phyloP scores from a whole-genome alignment of 129 eudicot species.

The Artemisia argyi region DNA sequence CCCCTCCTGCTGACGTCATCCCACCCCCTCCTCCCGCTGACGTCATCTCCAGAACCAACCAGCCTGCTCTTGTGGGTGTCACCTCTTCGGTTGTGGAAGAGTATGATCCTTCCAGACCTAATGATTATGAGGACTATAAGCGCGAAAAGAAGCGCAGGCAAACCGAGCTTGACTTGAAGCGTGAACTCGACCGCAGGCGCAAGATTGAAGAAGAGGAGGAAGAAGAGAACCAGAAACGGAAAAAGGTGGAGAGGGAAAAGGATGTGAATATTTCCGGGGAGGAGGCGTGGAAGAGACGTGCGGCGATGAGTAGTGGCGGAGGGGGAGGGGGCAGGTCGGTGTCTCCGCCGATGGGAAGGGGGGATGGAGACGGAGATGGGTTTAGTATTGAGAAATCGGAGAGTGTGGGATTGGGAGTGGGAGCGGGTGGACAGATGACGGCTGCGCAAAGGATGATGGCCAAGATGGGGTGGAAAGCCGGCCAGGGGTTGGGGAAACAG shows the following conservation, averaged over 20 bases:
- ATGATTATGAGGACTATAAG: constrained; percentile 85
- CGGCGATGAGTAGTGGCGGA: constrained; percentile 65
- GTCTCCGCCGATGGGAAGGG: constrained; percentile 38
- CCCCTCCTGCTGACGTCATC: constrained; percentile 19
- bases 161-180: constrained; percentile 46
- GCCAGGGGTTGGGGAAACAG: constrained; percentile 89
- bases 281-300: constrained; percentile 88
- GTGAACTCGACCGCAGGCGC: constrained; percentile 56
- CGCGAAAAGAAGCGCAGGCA: constrained; percentile 62
- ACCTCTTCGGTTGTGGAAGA: constrained; percentile 72
- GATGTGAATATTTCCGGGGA: constrained; percentile 73
- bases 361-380: constrained; percentile 44
- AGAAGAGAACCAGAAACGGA: constrained; percentile 38
- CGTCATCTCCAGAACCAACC: constrained; percentile 33
- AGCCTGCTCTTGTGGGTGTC: constrained; percentile 75
- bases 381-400: constrained; percentile 82
- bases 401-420: constrained; percentile 83
- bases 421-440: constrained; percentile 96
- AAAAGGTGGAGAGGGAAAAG: constrained; percentile 40
- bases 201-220: constrained; percentile 58
- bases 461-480: constrained; percentile 96
- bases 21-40: constrained; percentile 1
- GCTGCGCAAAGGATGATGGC: constrained; percentile 99
- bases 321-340: constrained; percentile 46
- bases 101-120: constrained; percentile 90